Evolutionary conservation across 2,329 filamentous ascomycete species (phyloP).

Genomic region (Calonectria pseudoreteaudii): DNA sequence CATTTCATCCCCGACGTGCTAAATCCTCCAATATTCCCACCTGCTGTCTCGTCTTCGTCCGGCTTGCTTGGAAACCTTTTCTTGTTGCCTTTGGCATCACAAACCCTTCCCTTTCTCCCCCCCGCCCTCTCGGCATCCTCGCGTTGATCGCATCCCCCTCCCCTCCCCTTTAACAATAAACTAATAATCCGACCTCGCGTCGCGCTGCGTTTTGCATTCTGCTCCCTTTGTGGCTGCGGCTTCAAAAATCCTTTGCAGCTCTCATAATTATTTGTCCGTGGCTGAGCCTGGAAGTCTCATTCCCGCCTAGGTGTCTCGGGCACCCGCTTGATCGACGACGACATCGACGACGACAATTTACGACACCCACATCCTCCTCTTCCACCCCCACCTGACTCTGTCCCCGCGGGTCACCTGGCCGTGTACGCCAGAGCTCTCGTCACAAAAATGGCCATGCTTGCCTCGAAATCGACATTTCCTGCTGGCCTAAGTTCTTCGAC

Average conservation of each 20-base stretch:
- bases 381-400: constrained; percentile 7
- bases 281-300: constrained; percentile 38
- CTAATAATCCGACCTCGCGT: constrained; percentile 39
- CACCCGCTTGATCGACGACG: constrained; percentile 28
- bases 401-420: constrained; percentile 9
- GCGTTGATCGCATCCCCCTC: constrained; percentile 41
- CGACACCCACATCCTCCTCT: background rate
- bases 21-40: constrained; percentile 38
- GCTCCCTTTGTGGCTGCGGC: background rate
- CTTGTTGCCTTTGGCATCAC: constrained; percentile 25
- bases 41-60: constrained; percentile 33
- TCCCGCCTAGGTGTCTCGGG: constrained; percentile 37
- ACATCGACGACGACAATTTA: constrained; percentile 9
- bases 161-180: constrained; percentile 23
- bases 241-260: constrained; percentile 7
- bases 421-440: constrained; percentile 15
- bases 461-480: constrained; percentile 78
- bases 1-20: constrained; percentile 20
- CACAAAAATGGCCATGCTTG: constrained; percentile 78
- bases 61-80: constrained; percentile 27
- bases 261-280: constrained; percentile 22
- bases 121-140: constrained; percentile 32
- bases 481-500: constrained; percentile 60
- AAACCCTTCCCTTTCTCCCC: constrained; percentile 21
- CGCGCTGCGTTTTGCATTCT: constrained; percentile 13